Percentiles rank a stretch among this genome's conserved stretches.
Conservation (phyloP, 768 basidiomycete genomes). For the Mycena alexandri region DNA sequence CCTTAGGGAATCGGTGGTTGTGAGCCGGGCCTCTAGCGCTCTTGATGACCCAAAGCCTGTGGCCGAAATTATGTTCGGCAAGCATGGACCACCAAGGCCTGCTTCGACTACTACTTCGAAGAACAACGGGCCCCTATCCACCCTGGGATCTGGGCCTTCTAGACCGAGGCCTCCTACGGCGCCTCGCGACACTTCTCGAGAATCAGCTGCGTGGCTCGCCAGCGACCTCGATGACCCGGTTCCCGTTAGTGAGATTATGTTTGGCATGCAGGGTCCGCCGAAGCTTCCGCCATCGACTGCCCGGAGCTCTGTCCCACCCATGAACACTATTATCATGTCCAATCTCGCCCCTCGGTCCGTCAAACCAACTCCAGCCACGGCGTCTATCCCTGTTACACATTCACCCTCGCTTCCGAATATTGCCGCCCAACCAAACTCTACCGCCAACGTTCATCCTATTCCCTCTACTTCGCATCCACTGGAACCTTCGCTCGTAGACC, state of each 20-base stretch:
- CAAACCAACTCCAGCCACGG: not conserved
- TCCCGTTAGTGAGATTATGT: slow-evolving; percentile 27
- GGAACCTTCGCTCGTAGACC: not conserved
- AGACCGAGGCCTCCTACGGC: too few species aligned
- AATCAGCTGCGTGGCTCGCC: too few species aligned
- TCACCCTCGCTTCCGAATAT: not conserved
- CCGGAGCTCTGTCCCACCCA: not conserved
- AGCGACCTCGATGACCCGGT: not conserved
- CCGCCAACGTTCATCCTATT: not conserved
- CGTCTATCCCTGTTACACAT: not conserved
- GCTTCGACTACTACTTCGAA: not conserved
- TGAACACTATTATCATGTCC: not conserved
- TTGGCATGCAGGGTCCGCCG: slow-evolving; percentile 28
- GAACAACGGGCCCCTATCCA: too few species aligned
- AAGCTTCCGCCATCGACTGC: slow-evolving; percentile 1
- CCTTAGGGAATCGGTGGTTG: not conserved
- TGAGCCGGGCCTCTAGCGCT: slow-evolving; percentile 1
- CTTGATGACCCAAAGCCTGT: slow-evolving; percentile 10
- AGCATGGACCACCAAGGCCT: slow-evolving; percentile 19
- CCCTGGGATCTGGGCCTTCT: too few species aligned
- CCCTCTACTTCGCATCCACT: not conserved
- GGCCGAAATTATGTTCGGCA: slow-evolving; percentile 30
- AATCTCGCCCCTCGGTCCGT: not conserved
- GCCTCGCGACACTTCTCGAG: too few species aligned
- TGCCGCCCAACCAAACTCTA: too few species aligned